phyloP scores from a whole-genome alignment of 352 stramenopile genomes.

The Phytopythium litorale region DNA sequence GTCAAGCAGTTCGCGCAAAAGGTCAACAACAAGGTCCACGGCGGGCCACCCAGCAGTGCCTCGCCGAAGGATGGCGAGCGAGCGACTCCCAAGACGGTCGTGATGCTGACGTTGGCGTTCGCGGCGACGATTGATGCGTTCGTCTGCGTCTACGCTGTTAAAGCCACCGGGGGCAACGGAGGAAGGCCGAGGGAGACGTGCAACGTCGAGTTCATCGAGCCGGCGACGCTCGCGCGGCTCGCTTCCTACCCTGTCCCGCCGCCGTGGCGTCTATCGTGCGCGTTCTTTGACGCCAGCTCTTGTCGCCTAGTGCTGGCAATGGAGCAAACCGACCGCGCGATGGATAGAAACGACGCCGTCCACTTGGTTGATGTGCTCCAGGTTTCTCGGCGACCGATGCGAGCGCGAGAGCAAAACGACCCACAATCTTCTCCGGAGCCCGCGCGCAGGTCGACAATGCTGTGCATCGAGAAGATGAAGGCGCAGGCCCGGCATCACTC shows the following conservation, averaged over 20 bases:
- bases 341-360: slow-evolving; percentile 6
- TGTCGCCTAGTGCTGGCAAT: slow-evolving; percentile 44
- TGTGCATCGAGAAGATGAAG: slow-evolving; percentile 47
- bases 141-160: slow-evolving; percentile 50
- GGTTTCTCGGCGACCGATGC: slow-evolving; percentile 39
- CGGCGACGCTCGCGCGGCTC: slow-evolving; percentile 49
- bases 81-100: slow-evolving; percentile 9
- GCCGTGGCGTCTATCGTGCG: slow-evolving; percentile 36
- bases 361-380: slow-evolving; percentile 52
- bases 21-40: neutral
- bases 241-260: slow-evolving; percentile 42
- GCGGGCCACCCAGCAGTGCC: neutral
- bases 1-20: slow-evolving; percentile 11
- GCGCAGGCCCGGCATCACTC: slow-evolving; percentile 34
- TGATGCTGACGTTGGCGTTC: slow-evolving; percentile 38
- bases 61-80: neutral
- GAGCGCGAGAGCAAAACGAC: neutral
- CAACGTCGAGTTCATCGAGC: slow-evolving; percentile 58
- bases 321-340: slow-evolving; percentile 6
- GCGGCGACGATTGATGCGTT: slow-evolving; percentile 45
- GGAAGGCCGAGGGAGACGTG: slow-evolving; percentile 18
- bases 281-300: slow-evolving; percentile 32
- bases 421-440: neutral
- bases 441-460: slow-evolving; percentile 18
- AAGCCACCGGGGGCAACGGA: slow-evolving; percentile 5